These are phyloP conservation scores for Trametes pubescens DNA, from an alignment of 1,284 basidiomycete species.

Conservation along the genomic window DNA sequence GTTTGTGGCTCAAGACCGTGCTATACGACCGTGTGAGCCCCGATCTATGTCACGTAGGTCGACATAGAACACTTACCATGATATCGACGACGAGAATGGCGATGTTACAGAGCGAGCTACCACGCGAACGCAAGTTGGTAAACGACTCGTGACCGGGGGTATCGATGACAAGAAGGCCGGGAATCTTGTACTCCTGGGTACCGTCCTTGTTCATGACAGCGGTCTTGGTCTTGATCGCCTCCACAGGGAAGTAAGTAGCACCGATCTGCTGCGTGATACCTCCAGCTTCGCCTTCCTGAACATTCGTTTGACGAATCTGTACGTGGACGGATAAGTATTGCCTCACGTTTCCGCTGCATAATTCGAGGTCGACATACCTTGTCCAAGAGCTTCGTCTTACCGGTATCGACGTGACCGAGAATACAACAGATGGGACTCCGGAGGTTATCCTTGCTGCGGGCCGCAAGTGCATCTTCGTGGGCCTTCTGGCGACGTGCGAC, in stretches of 20 bases:
- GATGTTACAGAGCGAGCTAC: conserved; percentile 98
- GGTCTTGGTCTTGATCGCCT: conserved; percentile 96
- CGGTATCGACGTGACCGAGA: conserved; percentile 99
- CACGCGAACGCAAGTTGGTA: conserved; percentile 95
- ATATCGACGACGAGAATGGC: conserved; percentile 99
- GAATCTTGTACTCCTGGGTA: conserved; percentile 93
- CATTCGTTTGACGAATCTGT: conserved; percentile 99
- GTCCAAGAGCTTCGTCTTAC: conserved; percentile 98
- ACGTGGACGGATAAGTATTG: conserved; percentile 6
- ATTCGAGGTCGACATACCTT: conserved; percentile 65
- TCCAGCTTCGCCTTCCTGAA: conserved; percentile 99
- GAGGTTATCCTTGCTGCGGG: conserved; percentile 88
- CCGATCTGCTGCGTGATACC: conserved; percentile 99
- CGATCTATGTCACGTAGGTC: conserved; percentile 5
- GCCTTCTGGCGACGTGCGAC: conserved; percentile 84
- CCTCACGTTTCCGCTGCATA: background rate
- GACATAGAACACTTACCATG: conserved; percentile 66
- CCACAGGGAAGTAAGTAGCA: conserved; percentile 99
- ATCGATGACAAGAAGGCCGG: conserved; percentile 96
- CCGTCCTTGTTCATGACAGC: conserved; percentile 91
- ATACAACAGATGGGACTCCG: conserved; percentile 99
- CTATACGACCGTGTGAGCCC: conserved; percentile 47
- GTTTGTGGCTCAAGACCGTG: conserved; percentile 99
- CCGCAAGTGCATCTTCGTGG: conserved; percentile 88
- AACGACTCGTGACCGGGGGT: conserved; percentile 99